These are phyloP conservation scores for Sindora glabra DNA, from an alignment of 306 rosid genomes.

Conservation along the genomic window DNA sequence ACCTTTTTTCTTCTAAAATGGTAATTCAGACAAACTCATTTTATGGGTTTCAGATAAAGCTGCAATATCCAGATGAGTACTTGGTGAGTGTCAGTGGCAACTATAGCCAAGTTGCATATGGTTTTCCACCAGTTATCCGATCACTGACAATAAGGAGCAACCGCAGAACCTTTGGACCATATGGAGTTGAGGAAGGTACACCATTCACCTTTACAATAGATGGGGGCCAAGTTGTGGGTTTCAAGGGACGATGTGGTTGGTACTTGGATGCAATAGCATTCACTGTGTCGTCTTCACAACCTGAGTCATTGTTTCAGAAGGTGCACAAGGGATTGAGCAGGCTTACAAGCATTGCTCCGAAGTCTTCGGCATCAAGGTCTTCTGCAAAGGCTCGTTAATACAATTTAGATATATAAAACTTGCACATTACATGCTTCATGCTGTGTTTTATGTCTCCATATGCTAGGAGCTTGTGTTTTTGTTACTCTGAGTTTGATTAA, in stretches of 20 bases:
- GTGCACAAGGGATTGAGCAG: conserved; percentile 31
- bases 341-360: conserved; percentile 24
- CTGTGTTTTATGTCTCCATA: too few species aligned
- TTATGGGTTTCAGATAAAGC: conserved; percentile 30
- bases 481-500: too few species aligned
- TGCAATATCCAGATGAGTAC: conserved; percentile 48
- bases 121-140: conserved; percentile 42
- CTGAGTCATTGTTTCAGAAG: conserved; percentile 26
- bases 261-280: conserved; percentile 46
- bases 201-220: conserved; percentile 45
- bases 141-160: conserved; percentile 52
- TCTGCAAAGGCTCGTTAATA: too few species aligned
- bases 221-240: conserved; percentile 51
- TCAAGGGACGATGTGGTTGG: conserved; percentile 45
- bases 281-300: conserved; percentile 13
- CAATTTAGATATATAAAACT: too few species aligned
- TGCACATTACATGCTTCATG: too few species aligned
- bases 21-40: too few species aligned
- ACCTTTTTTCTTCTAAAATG: too few species aligned
- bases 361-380: conserved; percentile 17
- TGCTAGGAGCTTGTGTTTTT: too few species aligned
- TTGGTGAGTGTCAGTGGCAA: conserved; percentile 43
- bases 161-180: conserved; percentile 45
- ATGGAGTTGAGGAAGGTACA: conserved; percentile 55
- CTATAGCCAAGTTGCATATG: conserved; percentile 26